Percentiles rank a stretch among this genome's conserved stretches.
Conservation (phyloP, 1,139 yeast species). For the Scheffersomyces cryptocercus region DNA sequence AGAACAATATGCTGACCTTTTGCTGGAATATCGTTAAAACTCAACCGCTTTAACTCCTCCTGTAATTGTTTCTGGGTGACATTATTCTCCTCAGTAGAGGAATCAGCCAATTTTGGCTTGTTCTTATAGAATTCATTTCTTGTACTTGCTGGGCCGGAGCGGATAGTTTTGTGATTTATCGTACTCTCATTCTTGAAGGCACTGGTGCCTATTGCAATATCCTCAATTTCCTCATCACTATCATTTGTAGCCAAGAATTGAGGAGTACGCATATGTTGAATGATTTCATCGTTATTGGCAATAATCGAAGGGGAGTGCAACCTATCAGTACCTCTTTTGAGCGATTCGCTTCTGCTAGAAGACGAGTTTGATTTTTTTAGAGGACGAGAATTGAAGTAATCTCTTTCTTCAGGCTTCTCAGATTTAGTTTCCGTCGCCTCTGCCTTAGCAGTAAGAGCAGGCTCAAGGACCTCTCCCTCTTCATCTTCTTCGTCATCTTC, state of each 20-base stretch:
- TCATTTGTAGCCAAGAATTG: slow-evolving; percentile 35
- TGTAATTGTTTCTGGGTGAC: slow-evolving; percentile 41
- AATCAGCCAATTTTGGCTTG: background rate
- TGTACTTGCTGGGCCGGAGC: slow-evolving; percentile 2
- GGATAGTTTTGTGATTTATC: background rate
- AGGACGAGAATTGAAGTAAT: background rate
- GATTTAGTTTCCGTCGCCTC: background rate
- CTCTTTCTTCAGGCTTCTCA: background rate
- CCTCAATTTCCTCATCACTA: slow-evolving; percentile 14
- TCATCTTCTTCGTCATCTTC: slow-evolving; percentile 12
- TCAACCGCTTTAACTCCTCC: slow-evolving; percentile 42
- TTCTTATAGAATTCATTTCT: slow-evolving; percentile 1
- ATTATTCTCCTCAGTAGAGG: slow-evolving; percentile 5
- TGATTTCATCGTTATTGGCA: slow-evolving; percentile 39
- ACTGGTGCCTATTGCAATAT: background rate
- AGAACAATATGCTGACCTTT: slow-evolving; percentile 86
- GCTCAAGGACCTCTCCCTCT: slow-evolving; percentile 11
- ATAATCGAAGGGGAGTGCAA: slow-evolving; percentile 34
- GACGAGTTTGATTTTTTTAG: background rate
- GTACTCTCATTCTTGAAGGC: slow-evolving; percentile 1
- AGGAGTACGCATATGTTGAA: slow-evolving; percentile 39
- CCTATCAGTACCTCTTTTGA: background rate
- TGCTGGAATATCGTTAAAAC: slow-evolving; percentile 86
- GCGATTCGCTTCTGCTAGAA: background rate
- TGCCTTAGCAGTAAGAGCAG: slow-evolving; percentile 1